These are phyloP conservation scores for Sporobolomyces pararoseus DNA, from an alignment of 768 basidiomycete species.

Conservation along the genomic window DNA sequence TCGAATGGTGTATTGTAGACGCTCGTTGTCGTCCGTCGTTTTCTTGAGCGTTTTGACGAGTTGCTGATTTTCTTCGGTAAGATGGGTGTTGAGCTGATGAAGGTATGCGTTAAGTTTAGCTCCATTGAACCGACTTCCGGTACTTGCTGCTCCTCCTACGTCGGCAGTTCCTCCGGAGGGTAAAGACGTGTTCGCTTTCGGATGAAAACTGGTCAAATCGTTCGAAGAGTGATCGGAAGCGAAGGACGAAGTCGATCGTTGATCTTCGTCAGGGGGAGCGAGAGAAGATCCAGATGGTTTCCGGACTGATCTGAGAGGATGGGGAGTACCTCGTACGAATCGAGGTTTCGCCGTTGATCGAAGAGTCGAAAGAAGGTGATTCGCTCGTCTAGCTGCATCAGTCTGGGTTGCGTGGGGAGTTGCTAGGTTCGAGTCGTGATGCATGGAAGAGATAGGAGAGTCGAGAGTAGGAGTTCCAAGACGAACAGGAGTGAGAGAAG, in stretches of 20 bases:
- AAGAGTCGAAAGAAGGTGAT: constrained; percentile 77
- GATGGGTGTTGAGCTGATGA: constrained; percentile 72
- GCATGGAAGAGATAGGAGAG: constrained; percentile 14
- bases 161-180: constrained; percentile 62
- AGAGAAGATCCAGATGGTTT: not conserved
- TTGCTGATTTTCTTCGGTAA: constrained; percentile 79
- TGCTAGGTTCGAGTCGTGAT: constrained; percentile 4
- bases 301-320: constrained; percentile 52
- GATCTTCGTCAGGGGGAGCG: constrained; percentile 5
- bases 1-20: constrained; percentile 22
- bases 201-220: constrained; percentile 67
- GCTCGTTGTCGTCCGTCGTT: constrained; percentile 21
- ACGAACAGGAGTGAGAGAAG: constrained; percentile 3
- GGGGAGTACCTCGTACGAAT: constrained; percentile 63
- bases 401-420: constrained; percentile 22
- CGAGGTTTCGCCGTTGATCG: constrained; percentile 75
- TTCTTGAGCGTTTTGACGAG: constrained; percentile 51
- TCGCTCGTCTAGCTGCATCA: constrained; percentile 58
- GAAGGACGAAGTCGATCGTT: constrained; percentile 55
- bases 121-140: constrained; percentile 65
- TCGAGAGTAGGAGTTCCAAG: constrained; percentile 14
- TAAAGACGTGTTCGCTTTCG: constrained; percentile 76
- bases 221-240: constrained; percentile 74
- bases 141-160: constrained; percentile 58
- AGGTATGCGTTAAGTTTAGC: constrained; percentile 79